Base-by-base conservation (phyloP, 768 basidiomycete genomes). In the Clavaria fumosa region DNA sequence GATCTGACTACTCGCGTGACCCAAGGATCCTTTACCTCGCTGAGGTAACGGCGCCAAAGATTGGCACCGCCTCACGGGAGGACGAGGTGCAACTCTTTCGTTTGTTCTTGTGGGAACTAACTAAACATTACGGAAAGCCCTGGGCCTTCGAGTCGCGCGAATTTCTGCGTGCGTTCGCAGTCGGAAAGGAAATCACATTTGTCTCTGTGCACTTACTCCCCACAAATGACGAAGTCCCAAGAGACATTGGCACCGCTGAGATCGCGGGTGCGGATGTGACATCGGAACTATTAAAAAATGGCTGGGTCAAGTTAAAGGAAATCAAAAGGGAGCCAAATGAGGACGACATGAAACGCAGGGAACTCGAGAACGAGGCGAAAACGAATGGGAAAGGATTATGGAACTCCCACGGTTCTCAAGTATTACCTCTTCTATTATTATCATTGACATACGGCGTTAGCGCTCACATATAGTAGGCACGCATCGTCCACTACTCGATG, bases 301-400 rank as follows among this genome's bases (percentile, higher is more conserved):
- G 93, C n/a, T 96, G 89, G 89, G 86, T 74, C 7, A 91, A 84
- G 58, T 61, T 89, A 30, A 88, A 95, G 56, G 93, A 96, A 43
- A 57, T 69, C 30, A 89, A 80, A 56, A 73, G 83, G 14, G 86
- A 91, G 28, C 70, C 75, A 12, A 78, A 78, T 1, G 82, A 88
- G 17, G 78, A 86, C 19, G 80, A 90, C 52, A 49, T 63, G 36
- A 78, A 62, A 46, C 75, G 75, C 48, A 72, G 70, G 28, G 80
- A 83, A 12, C 54, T 81, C 19, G 86, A 93, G 54, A 67, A 61
- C 12, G 79, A 84, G 51, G 88, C 86, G 11, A 78, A 70, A 53
- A 53, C 65, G 14, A 68, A 70, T n/a, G 72, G 75, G 15, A 78
- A 75, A 53, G 93, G 93, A 12, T 46, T 88, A 3, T 95, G 89